phyloP scores from a whole-genome alignment of 2,329 filamentous ascomycete genomes.

The Trichophyton equinum region DNA sequence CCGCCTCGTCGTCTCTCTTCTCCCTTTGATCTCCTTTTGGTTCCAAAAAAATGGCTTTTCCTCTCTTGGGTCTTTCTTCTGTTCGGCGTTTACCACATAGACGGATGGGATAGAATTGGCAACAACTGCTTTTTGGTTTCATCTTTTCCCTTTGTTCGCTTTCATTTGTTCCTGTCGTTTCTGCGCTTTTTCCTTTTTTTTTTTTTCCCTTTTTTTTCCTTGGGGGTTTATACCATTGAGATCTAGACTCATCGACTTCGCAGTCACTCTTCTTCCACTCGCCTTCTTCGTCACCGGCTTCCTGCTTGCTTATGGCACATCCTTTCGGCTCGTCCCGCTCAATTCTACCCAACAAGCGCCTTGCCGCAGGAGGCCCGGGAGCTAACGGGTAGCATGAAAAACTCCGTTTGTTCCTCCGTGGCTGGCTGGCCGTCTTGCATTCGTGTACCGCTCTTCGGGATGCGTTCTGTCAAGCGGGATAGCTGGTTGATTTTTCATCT shows the following conservation, averaged over 20 bases:
- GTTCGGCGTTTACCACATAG: neutral
- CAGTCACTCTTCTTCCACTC: neutral
- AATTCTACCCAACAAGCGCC: neutral
- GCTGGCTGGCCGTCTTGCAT: neutral
- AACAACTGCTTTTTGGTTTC: neutral
- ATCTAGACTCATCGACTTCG: slow-evolving; percentile 5
- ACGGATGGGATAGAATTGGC: slow-evolving; percentile 3
- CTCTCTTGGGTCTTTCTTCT: slow-evolving; percentile 1
- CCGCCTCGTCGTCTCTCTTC: neutral
- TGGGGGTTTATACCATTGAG: slow-evolving; percentile 5
- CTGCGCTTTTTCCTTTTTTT: neutral
- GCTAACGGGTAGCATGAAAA: neutral
- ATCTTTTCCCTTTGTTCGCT: no score
- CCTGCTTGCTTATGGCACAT: neutral
- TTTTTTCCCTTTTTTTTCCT: neutral
- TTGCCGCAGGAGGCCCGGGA: neutral
- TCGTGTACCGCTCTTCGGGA: neutral
- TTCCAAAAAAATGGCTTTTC: neutral
- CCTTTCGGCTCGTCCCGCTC: neutral
- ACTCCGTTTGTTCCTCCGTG: neutral
- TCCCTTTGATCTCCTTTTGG: neutral
- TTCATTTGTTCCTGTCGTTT: neutral
- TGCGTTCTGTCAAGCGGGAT: neutral
- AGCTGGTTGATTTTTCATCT: neutral
- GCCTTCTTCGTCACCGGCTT: neutral